Percentiles rank a stretch among this genome's conserved stretches.
Conservation (phyloP, 345 rosid species). For the Eucalyptus brandiana region DNA sequence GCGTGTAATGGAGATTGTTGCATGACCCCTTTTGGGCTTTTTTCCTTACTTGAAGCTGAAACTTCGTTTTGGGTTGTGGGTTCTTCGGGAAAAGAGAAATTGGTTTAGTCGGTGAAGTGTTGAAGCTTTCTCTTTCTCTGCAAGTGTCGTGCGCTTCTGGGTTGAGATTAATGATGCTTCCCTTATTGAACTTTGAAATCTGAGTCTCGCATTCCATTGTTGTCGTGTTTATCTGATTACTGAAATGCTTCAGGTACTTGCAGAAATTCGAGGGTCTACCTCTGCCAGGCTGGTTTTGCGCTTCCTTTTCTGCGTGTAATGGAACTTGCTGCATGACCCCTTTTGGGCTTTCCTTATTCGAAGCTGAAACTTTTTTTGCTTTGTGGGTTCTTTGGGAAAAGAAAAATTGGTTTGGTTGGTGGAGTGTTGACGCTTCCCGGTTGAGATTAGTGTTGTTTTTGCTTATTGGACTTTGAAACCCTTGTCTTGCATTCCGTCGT, state of each 20-base stretch:
- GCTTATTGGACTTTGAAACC: background rate
- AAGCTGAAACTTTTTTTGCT: background rate
- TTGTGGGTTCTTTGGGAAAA: background rate
- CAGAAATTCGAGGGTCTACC: background rate
- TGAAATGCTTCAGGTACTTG: background rate
- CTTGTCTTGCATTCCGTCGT: accelerated
- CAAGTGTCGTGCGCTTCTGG: accelerated
- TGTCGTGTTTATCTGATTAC: background rate
- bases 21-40: background rate
- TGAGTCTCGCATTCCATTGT: accelerated
- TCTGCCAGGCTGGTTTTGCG: background rate
- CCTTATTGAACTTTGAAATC: no score
- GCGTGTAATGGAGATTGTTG: background rate
- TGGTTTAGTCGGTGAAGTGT: background rate
- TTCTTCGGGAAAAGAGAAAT: background rate
- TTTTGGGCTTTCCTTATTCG: background rate
- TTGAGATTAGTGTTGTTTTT: background rate
- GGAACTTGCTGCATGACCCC: background rate
- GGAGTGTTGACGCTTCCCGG: background rate
- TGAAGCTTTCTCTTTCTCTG: background rate
- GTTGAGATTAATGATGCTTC: background rate
- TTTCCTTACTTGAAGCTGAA: background rate
- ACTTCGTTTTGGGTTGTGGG: background rate
- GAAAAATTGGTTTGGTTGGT: background rate
- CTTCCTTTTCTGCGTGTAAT: background rate